Evolutionary conservation across 2,329 filamentous ascomycete species (phyloP), one percentile per base, ranked within the genome.

Genomic region (Thelonectria blattea): DNA sequence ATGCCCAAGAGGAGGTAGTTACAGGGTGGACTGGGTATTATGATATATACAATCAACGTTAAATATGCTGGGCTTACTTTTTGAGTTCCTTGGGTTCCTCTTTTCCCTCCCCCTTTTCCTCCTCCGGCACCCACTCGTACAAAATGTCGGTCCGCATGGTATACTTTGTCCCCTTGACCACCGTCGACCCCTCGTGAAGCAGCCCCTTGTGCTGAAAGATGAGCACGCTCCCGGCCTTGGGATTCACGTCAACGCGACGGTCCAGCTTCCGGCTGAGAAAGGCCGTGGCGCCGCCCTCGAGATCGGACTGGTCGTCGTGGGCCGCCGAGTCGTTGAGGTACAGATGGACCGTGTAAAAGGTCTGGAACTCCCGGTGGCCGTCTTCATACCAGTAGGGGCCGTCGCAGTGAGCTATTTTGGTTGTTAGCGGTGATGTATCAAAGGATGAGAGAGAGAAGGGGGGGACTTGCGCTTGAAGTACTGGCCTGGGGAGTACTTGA

Each of bases 401-500:
- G 70, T 94, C 91, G 65, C 83, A 88, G 71, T 94, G 91, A 4
- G 88, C 80, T 87, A 7, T 7, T n/a, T n/a, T 10, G 2, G 27
- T 4, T 30, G 27, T 30, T 10, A 30, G 27, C 9, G 27, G 9
- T 10, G 2, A 30, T 30, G 8, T 30, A 4, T 24, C 3, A 6
- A 24, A 3, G 27, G 27, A 30, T 9, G 2, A 37, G 37, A 9
- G 42, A 17, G 2, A 5, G 18, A 12, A 11, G 24, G 18, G 11
- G 43, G 15, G 5, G 9, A 56, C 78, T 72, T 57, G 80, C 79
- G 81, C 61, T 82, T 83, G 69, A 96, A 95, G 71, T 88, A 94
- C 68, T 93, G 87, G 0, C 90, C 91, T 0, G 81, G 76, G 0
- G 81, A 81, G 72, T 95, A 95, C 69, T 85, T 88, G 52, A 96